Conservation (phyloP, 164 flowering plant genomes). For the Piper longum region DNA sequence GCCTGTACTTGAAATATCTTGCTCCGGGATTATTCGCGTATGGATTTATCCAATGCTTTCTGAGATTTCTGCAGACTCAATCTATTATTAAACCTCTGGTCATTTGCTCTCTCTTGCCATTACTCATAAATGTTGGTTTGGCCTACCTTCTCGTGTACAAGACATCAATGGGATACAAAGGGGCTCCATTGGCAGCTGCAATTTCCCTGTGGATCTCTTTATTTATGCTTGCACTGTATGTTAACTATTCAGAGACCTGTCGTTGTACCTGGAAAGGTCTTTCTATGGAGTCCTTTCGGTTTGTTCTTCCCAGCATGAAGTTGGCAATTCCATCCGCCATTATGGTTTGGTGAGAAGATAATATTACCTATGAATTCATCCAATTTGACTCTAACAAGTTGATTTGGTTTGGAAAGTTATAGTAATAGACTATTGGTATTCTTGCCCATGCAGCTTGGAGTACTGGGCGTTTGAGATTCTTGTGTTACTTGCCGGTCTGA, state of each 20-base stretch:
- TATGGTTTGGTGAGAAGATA: constrained; percentile 70
- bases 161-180: constrained; percentile 40
- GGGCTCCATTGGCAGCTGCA: constrained; percentile 64
- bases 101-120: constrained; percentile 41
- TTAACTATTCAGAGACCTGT: constrained; percentile 29
- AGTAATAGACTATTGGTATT: background rate
- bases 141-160: constrained; percentile 37
- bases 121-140: constrained; percentile 40
- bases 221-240: constrained; percentile 43
- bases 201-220: constrained; percentile 63
- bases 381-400: background rate
- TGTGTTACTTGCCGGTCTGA: constrained; percentile 70
- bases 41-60: constrained; percentile 44
- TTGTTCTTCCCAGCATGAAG: constrained; percentile 38
- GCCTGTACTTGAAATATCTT: constrained; percentile 38
- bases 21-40: constrained; percentile 71
- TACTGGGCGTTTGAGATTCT: constrained; percentile 90
- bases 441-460: constrained; percentile 43
- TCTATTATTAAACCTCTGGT: constrained; percentile 46
- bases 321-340: constrained; percentile 82
- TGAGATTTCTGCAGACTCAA: constrained; percentile 87
- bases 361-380: background rate
- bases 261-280: constrained; percentile 65
- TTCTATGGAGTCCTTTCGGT: constrained; percentile 34
- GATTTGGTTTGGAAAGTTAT: constrained; percentile 1